phyloP scores from a whole-genome alignment of 768 basidiomycete species.

The Tylopilus sp. region DNA sequence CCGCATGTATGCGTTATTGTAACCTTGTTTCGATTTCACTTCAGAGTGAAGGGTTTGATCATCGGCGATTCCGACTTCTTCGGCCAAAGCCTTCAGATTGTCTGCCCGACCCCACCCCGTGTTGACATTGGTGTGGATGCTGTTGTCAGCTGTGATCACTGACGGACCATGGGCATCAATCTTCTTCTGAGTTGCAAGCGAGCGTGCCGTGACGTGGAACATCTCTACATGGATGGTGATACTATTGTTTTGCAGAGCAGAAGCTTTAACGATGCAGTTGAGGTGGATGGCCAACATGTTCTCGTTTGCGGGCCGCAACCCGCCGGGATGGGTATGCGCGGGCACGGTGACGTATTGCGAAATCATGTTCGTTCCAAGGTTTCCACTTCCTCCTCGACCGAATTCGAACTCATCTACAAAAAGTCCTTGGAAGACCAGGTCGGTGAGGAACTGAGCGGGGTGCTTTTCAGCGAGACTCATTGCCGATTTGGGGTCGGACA shows the following conservation, averaged over 20 bases:
- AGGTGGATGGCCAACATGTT: constrained; percentile 7
- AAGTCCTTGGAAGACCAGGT: background rate
- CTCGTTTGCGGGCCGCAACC: background rate
- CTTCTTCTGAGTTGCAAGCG: background rate
- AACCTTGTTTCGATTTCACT: constrained; percentile 1
- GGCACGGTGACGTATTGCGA: constrained; percentile 1
- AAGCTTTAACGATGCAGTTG: background rate
- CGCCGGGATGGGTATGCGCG: background rate
- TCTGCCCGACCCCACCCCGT: constrained; percentile 4
- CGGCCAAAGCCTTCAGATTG: constrained; percentile 2
- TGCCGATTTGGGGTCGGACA: background rate
- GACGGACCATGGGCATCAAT: constrained; percentile 3
- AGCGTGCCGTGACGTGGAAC: constrained; percentile 5
- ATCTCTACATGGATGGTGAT: background rate
- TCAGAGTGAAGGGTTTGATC: constrained; percentile 1
- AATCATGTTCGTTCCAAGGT: constrained; percentile 5
- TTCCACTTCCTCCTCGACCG: background rate
- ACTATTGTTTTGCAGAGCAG: background rate
- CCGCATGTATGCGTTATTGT: background rate
- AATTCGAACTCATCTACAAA: constrained; percentile 7
- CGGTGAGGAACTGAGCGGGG: background rate
- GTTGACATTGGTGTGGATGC: constrained; percentile 7
- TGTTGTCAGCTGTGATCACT: constrained; percentile 1
- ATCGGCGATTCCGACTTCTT: background rate
- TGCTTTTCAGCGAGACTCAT: background rate